Base-by-base conservation (phyloP, 2,329 filamentous ascomycete genomes). In the Pseudovirgaria hyperparasitica region DNA sequence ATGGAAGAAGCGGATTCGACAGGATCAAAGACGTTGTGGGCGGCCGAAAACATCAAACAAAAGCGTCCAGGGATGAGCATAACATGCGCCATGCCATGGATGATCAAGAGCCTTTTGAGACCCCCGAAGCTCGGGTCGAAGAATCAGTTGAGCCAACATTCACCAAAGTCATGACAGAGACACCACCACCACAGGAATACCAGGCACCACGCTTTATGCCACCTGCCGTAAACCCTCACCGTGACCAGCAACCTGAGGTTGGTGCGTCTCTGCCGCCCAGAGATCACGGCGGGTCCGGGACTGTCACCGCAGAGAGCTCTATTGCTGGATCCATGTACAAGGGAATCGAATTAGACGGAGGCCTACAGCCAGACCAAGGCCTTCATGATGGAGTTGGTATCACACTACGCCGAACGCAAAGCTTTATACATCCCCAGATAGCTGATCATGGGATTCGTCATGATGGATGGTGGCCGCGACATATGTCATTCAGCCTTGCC, bases 21-120 rank as follows among this genome's bases (percentile, higher is more conserved):
- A 75, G 82, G 19, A 85, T 94, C 49, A 86, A 86, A 45, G 84
- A 87, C 46, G 82, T 76, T 3, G 79, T 93, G 19, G 81, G 82
- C 18, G 45, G 60, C 19, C 52, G 57, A 13, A 50, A 48, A 9
- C 55, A 62, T 35, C 48, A 57, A 11, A 45, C 49, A 18, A 60
- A 53, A 27, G 34, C 48, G 9, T 44, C 48, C 1, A 56, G 51
- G 31, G 49, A 57, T 2, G 50, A 52, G 6, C 48, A 51, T 15
- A 47, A 47, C 22, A 8, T n/a, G n/a, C n/a, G n/a, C n/a, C n/a
- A n/a, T n/a, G n/a, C n/a, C n/a, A n/a, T n/a, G n/a, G n/a, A n/a
- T n/a, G n/a, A n/a, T n/a, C n/a, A n/a, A n/a, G n/a, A n/a, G n/a
- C n/a, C n/a, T n/a, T n/a, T n/a, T n/a, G n/a, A n/a, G n/a, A n/a